Base-by-base conservation (phyloP, 2,329 filamentous ascomycete genomes). In the Fusarium sp. region DNA sequence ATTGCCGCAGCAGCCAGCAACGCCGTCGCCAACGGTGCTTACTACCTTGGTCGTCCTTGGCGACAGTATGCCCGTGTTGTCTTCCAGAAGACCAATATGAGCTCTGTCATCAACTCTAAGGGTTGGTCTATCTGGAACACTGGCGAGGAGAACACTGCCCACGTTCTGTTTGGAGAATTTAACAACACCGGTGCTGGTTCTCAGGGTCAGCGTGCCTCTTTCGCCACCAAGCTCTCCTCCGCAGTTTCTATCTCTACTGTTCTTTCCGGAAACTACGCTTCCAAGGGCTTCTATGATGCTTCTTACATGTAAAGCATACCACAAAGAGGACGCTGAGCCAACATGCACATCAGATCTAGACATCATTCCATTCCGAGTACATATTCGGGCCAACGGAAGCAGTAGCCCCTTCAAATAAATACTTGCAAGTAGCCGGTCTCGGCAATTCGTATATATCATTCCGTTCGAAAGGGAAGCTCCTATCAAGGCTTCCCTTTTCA, bases 71-170 rank as follows among this genome's bases (percentile, higher is more conserved):
- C 86, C 1, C 82, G 84, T 7, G 85, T 87, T 11, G 82, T 85
- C 9, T 86, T 86, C 78, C 85, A 87, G 72, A 75, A 83, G 55
- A 87, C 86, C 0, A 76, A 76, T 36, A 81, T 92, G 79, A 83
- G 82, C 13, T 79, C 81, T 29, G 87, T 91, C 25, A 85, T 92
- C 74, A 90, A 91, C 73, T 65, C 83, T 4, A 85, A 85, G 0
- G 90, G 90, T 1, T 92, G 90, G 90, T 78, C 74, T 4, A 76
- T 82, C 33, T 92, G 90, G 90, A 84, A 84, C 63, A 80, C 72
- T 4, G 82, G 81, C 5, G 81, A 85, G 46, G 76, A 83, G n/a
- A 83, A 84, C 39, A 89, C 87, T 3, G 83, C 81, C 38, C 80
- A 87, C 46, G 86, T 91, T 3, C 79, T 82, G 31, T 91, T 88